A percentile compares a stretch with the other conserved stretches of the same genome.
Evolutionary conservation across 306 rosid genomes (phyloP).

Genomic region (Ziziphus jujuba): DNA sequence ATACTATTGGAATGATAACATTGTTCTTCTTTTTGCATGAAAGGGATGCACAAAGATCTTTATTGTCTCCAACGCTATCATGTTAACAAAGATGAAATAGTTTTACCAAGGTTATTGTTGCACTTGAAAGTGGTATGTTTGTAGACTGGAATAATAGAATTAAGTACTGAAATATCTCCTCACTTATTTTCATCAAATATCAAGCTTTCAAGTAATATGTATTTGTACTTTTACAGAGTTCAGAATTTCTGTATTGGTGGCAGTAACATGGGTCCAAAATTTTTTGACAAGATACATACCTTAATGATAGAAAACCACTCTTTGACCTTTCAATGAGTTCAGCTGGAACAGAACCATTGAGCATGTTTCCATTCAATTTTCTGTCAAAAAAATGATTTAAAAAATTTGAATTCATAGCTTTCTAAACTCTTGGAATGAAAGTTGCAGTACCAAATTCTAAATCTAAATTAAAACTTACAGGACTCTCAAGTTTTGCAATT

Average conservation of each 20-base stretch:
- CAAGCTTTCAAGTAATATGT: too few species aligned
- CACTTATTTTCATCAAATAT: too few species aligned
- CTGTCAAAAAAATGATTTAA: conserved; percentile 20
- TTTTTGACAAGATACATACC: conserved; percentile 26
- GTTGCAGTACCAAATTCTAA: background rate
- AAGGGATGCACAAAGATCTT: conserved; percentile 26
- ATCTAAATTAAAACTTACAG: conserved; percentile 33
- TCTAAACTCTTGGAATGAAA: background rate
- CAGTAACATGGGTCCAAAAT: background rate
- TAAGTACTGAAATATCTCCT: too few species aligned
- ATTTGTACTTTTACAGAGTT: too few species aligned
- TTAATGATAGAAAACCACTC: conserved; percentile 34
- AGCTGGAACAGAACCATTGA: conserved; percentile 41
- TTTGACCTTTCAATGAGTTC: conserved; percentile 33
- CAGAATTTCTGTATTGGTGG: too few species aligned
- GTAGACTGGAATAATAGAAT: too few species aligned
- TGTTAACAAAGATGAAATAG: background rate
- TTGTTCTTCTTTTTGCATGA: conserved; percentile 34
- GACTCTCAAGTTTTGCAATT: conserved; percentile 15
- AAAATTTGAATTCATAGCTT: background rate
- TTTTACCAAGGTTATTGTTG: too few species aligned
- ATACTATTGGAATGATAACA: conserved; percentile 41
- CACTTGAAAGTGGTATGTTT: too few species aligned
- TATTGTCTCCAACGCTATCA: conserved; percentile 34
- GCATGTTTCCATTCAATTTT: conserved; percentile 41